A percentile compares a stretch with the other conserved stretches of the same genome.
These are phyloP conservation scores for Aspergillus hiratsukae DNA, from an alignment of 2,329 filamentous ascomycete genomes.

Conservation along the genomic window DNA sequence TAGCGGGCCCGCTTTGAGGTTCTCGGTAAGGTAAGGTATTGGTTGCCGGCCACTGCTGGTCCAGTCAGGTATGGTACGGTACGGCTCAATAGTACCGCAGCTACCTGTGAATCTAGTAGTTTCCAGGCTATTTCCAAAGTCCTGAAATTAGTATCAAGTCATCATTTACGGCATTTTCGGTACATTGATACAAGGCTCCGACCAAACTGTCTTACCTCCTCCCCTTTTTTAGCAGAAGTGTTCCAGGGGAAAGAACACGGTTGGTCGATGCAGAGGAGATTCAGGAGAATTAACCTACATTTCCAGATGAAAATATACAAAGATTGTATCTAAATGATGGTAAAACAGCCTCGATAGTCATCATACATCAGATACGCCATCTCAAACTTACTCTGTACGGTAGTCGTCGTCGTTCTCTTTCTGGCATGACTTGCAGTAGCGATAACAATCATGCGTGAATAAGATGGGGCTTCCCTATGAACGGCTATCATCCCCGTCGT, in stretches of 20 bases:
- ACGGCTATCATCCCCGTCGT: background rate
- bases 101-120: conserved; percentile 1
- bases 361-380: background rate
- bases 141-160: conserved; percentile 3
- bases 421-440: background rate
- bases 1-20: conserved; percentile 1
- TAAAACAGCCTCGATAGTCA: conserved; percentile 1
- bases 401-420: background rate
- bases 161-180: conserved; percentile 4
- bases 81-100: background rate
- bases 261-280: conserved; percentile 9
- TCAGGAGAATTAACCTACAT: conserved; percentile 12
- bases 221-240: conserved; percentile 7
- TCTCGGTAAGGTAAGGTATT: background rate
- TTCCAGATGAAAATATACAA: conserved; percentile 3
- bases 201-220: conserved; percentile 15
- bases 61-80: background rate
- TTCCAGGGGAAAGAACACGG: background rate
- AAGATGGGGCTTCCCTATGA: background rate
- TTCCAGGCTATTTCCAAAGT: background rate
- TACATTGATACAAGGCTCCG: conserved; percentile 1
- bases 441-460: background rate
- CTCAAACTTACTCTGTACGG: background rate
- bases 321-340: background rate
- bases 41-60: background rate